phyloP scores from a whole-genome alignment of 2,329 filamentous ascomycete genomes.

The Exophiala oligosperma region DNA sequence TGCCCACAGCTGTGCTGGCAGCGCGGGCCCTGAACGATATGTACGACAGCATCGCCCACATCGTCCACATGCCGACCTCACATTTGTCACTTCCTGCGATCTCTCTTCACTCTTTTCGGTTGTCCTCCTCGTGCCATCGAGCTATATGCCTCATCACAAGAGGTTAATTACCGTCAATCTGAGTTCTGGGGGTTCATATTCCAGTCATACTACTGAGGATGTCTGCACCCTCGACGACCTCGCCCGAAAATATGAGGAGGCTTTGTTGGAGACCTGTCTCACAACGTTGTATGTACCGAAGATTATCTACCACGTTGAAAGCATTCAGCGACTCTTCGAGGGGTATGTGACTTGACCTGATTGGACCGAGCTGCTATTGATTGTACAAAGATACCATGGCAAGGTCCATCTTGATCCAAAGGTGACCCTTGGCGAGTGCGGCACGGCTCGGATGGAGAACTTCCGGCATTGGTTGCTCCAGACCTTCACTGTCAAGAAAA shows the following conservation, averaged over 20 bases:
- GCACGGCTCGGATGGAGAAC: constrained; percentile 12
- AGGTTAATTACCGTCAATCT: not conserved
- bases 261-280: constrained; percentile 6
- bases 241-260: constrained; percentile 15
- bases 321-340: constrained; percentile 12
- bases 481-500: constrained; percentile 16
- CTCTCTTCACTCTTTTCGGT: not conserved
- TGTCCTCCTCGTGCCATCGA: not conserved
- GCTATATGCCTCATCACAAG: constrained; percentile 1
- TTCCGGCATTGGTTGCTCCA: constrained; percentile 16
- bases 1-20: not conserved
- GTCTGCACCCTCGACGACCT: constrained; percentile 13
- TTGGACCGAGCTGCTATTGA: not conserved
- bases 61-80: not conserved
- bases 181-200: constrained; percentile 1
- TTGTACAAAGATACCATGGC: constrained; percentile 8
- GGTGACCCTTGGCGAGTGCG: constrained; percentile 11
- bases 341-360: constrained; percentile 5
- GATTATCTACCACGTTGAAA: constrained; percentile 13
- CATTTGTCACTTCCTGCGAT: not conserved
- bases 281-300: constrained; percentile 13
- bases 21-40: not conserved
- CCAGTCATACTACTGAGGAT: constrained; percentile 18
- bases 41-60: not conserved
- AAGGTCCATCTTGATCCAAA: constrained; percentile 6